Conservation (phyloP, 441 rosid species). For the Erodium chrysanthum region DNA sequence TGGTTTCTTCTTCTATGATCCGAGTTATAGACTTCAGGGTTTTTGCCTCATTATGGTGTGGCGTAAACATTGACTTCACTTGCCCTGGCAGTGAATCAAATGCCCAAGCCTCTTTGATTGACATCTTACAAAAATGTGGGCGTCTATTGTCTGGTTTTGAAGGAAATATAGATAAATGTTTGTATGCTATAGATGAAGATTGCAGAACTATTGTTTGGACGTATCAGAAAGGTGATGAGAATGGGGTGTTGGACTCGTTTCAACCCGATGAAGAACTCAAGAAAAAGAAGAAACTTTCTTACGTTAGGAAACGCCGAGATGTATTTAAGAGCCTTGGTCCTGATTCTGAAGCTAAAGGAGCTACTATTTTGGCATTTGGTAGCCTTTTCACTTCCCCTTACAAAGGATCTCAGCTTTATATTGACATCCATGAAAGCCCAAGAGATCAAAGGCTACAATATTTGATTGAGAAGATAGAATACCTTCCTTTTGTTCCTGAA, state of each 20-base stretch:
- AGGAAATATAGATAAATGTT: constrained; percentile 51
- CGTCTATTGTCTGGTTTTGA: constrained; percentile 45
- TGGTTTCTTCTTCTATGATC: constrained; percentile 49
- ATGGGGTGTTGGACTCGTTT: constrained; percentile 52
- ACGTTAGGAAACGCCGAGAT: constrained; percentile 55
- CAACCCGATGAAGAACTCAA: constrained; percentile 76
- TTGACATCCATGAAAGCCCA: constrained; percentile 41
- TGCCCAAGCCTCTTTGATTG: constrained; percentile 25
- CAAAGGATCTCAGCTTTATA: constrained; percentile 58
- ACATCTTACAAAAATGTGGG: constrained; percentile 57
- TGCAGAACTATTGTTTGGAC: constrained; percentile 83
- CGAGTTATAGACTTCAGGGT: constrained; percentile 62
- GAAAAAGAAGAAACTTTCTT: constrained; percentile 57
- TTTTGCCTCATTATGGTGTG: constrained; percentile 61
- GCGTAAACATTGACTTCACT: constrained; percentile 33
- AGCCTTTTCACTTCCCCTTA: constrained; percentile 74
- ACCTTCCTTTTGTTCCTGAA: constrained; percentile 70
- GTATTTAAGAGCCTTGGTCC: constrained; percentile 55
- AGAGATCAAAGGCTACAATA: constrained; percentile 39
- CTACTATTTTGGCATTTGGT: constrained; percentile 64
- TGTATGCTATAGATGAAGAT: constrained; percentile 62
- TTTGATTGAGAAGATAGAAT: constrained; percentile 45
- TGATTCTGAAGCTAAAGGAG: constrained; percentile 55
- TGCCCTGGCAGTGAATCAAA: constrained; percentile 34
- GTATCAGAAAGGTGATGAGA: constrained; percentile 38